A percentile compares a stretch with the other conserved stretches of the same genome.
phyloP scores from a whole-genome alignment of 495 filamentous ascomycete genomes.

The Neurospora tetraspora region DNA sequence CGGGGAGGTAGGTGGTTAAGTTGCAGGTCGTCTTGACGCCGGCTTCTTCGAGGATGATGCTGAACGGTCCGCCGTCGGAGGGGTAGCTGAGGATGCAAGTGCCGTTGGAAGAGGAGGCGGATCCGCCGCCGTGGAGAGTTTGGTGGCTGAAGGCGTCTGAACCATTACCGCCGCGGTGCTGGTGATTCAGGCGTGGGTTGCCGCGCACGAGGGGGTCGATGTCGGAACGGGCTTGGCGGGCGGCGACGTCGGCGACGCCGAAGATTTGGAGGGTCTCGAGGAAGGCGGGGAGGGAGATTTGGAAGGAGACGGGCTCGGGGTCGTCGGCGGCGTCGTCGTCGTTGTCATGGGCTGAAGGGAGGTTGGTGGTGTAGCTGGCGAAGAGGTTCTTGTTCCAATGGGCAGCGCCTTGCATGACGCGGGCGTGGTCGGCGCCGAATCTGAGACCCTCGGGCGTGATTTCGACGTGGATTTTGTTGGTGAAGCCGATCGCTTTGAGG shows the following conservation, averaged over 20 bases:
- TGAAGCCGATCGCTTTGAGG: slow-evolving; percentile 77
- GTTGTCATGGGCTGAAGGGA: slow-evolving; percentile 5
- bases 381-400: slow-evolving; percentile 68
- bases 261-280: slow-evolving; percentile 95
- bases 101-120: slow-evolving; percentile 28
- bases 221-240: slow-evolving; percentile 40
- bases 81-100: slow-evolving; percentile 75
- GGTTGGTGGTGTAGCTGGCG: slow-evolving; percentile 59
- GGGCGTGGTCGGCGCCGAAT: slow-evolving; percentile 75
- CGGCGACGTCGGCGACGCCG: slow-evolving; percentile 57
- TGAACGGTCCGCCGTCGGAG: slow-evolving; percentile 61
- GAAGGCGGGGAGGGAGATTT: slow-evolving; percentile 75
- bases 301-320: slow-evolving; percentile 46
- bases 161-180: background rate
- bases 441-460: slow-evolving; percentile 74
- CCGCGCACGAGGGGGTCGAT: slow-evolving; percentile 37
- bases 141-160: slow-evolving; percentile 64
- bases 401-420: slow-evolving; percentile 81
- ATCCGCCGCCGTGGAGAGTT: slow-evolving; percentile 51
- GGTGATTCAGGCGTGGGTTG: slow-evolving; percentile 30
- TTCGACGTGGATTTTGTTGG: slow-evolving; percentile 70
- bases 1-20: slow-evolving; percentile 78
- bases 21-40: slow-evolving; percentile 88
- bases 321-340: slow-evolving; percentile 21
- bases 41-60: slow-evolving; percentile 70